A percentile compares a stretch with the other conserved stretches of the same genome.
phyloP scores from a whole-genome alignment of 2,329 filamentous ascomycete species.

The Aotearoamyces nothofagi region DNA sequence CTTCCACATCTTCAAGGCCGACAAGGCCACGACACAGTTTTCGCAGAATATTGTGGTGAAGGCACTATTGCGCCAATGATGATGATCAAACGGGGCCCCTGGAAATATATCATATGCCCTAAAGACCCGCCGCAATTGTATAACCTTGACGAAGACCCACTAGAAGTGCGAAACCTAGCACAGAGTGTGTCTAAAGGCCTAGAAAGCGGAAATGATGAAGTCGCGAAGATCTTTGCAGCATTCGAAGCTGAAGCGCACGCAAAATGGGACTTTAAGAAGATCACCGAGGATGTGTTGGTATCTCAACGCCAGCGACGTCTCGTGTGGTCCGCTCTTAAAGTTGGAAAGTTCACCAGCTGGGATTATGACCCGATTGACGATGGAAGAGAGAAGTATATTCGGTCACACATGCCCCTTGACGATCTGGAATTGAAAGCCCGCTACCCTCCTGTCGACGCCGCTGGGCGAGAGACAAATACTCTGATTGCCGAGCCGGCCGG shows the following conservation, averaged over 20 bases:
- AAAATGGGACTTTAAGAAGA: constrained; percentile 69
- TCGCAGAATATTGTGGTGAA: constrained; percentile 90
- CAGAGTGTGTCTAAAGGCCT: constrained; percentile 6
- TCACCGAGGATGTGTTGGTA: constrained; percentile 57
- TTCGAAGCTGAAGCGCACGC: constrained; percentile 60
- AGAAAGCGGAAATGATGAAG: constrained; percentile 22
- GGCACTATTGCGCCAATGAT: constrained; percentile 78
- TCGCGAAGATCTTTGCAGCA: constrained; percentile 30
- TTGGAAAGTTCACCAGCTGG: constrained; percentile 68
- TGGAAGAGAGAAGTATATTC: constrained; percentile 64
- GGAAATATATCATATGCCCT: constrained; percentile 84
- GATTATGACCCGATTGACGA: constrained; percentile 67
- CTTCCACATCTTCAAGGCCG: constrained; percentile 58
- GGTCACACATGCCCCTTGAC: constrained; percentile 67
- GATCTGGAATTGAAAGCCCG: constrained; percentile 64
- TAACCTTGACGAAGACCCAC: constrained; percentile 61
- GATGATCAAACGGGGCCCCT: constrained; percentile 82
- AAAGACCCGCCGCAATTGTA: constrained; percentile 75
- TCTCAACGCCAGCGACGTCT: constrained; percentile 69
- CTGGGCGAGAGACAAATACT: constrained; percentile 9
- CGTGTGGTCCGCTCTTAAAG: constrained; percentile 65
- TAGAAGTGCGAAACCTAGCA: constrained; percentile 61
- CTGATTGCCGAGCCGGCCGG: constrained; percentile 10
- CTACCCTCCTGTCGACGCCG: constrained; percentile 46
- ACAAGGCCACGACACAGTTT: constrained; percentile 69